Conservation (phyloP, 257 asterid genomes). For the Apocynum venetum region DNA sequence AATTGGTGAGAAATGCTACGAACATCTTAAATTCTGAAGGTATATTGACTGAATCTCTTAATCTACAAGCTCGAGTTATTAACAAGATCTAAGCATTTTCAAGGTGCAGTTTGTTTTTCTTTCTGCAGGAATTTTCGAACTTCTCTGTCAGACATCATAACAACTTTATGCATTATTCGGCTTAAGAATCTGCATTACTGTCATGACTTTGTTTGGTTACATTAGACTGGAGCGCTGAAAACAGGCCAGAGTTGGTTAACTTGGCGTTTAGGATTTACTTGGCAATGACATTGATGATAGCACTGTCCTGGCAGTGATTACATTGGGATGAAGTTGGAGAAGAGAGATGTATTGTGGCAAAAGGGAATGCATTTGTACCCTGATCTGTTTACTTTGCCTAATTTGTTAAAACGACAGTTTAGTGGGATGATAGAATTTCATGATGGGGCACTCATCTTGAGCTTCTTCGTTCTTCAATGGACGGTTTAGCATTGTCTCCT, state of each 20-base stretch:
- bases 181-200: neutral
- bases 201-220: neutral
- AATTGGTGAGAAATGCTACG: constrained; percentile 4
- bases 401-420: no score
- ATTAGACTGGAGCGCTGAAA: neutral
- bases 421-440: no score
- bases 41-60: neutral
- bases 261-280: no score
- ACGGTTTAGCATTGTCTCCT: no score
- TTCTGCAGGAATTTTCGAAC: neutral
- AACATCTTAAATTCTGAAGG: constrained; percentile 7
- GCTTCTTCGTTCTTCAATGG: no score
- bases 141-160: neutral
- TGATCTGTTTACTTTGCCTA: no score
- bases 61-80: neutral
- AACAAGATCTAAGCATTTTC: neutral
- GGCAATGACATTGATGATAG: neutral
- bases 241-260: no score
- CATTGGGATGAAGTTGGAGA: neutral
- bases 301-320: neutral
- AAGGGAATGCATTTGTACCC: no score
- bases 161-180: neutral
- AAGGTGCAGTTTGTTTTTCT: neutral
- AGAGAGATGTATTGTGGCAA: no score
- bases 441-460: no score